Evolutionary conservation across 805 yeast genomes (phyloP).

Genomic region (Lachancea fermentati): DNA sequence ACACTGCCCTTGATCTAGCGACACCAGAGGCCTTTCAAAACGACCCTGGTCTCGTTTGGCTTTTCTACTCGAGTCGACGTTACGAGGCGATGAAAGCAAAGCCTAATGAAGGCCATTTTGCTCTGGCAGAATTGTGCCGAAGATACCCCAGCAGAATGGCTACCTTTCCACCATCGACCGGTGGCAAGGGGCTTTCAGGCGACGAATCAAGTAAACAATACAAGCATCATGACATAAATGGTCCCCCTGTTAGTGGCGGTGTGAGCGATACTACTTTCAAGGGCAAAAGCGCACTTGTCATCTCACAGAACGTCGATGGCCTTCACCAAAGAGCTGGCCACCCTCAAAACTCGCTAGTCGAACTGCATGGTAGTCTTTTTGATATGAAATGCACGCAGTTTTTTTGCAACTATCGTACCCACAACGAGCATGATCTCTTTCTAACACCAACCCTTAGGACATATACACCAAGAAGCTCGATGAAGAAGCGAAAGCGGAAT

Average conservation of each 20-base stretch:
- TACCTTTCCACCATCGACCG: not conserved
- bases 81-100: conserved; percentile 54
- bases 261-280: too few species aligned
- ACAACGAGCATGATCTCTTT: conserved; percentile 51
- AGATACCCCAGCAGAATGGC: conserved; percentile 3
- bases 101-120: conserved; percentile 72
- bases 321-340: conserved; percentile 64
- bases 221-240: too few species aligned
- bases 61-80: conserved; percentile 70
- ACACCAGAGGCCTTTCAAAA: conserved; percentile 84
- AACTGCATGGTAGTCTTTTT: conserved; percentile 77
- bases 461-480: conserved; percentile 16
- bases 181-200: too few species aligned
- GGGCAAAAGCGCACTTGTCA: conserved; percentile 46
- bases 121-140: conserved; percentile 50
- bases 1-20: conserved; percentile 76
- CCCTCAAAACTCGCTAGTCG: conserved; percentile 45
- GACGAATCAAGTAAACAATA: too few species aligned
- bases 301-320: conserved; percentile 84
- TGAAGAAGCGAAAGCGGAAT: conserved; percentile 4
- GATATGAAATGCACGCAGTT: conserved; percentile 70
- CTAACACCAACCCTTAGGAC: conserved; percentile 48
- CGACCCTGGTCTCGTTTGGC: conserved; percentile 89
- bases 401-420: conserved; percentile 56
- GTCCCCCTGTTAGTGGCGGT: too few species aligned